Base-by-base conservation (phyloP, 2,329 filamentous ascomycete species). In the Knufia fluminis region DNA sequence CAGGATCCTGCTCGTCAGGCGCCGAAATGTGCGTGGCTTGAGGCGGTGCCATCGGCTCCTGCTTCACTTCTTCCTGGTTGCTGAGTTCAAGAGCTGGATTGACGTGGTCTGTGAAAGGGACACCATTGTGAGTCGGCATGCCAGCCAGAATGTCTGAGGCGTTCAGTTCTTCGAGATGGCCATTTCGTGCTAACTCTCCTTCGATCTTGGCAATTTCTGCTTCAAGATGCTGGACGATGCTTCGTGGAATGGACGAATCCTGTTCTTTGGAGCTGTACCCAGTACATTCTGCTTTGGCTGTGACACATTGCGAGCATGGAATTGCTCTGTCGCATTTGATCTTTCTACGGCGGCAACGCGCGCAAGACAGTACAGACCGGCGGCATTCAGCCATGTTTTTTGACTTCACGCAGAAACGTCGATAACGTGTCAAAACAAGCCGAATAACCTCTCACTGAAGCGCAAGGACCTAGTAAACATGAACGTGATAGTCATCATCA, bases 151-250 rank as follows among this genome's bases (percentile, higher is more conserved):
- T 56, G 53, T 56, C 55, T 12, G 57, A 58, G 20, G 56, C 56
- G 49, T 56, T 56, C 43, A 54, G 47, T 48, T 58, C 56, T 49
- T 59, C 59, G 33, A 59, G 52, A 35, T 59, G 59, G 44, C 53
- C 62, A 52, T 60, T 59, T 23, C 59, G 48, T 2, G 60, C 53
- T 39, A 64, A 56, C 36, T 62, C 61, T 14, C 57, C 59, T 52
- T 65, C 62, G 14, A 65, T 54, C 10, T 60, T 59, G 16, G 63
- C 62, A 51, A 65, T 64, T 54, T 65, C 62, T 12, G 61, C 54
- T 49, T 64, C 63, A 2, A 65, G 57, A 54, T 62, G 59, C 51
- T 64, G 62, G 17, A 65, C 62, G 10, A 65, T 63, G 51, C 62
- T 64, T 41, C 63, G 59, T 3, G 63, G 63, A 7, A 64, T 56